Base-by-base conservation (phyloP, 1,284 basidiomycete genomes). In the Cronartium quercuum region DNA sequence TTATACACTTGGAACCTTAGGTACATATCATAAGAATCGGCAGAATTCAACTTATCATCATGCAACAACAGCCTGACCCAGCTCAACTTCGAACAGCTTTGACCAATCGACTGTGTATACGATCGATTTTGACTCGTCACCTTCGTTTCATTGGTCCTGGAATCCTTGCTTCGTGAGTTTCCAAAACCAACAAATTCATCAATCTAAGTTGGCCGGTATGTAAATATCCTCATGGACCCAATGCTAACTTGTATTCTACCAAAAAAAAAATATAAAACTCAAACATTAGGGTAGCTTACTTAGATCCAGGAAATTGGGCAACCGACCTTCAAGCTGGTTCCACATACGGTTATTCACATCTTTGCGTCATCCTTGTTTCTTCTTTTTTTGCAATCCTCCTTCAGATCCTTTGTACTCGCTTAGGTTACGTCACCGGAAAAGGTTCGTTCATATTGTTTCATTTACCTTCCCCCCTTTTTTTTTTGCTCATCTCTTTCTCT, bases 351-450 rank as follows among this genome's bases (percentile, higher is more conserved):
- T 95, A 94, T 84, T 87, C 88, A 78, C 86, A 95, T 40, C 86
- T 96, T 51, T 94, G 94, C 80, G 86, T 95, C 66, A 88, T 96
- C 12, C 85, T 96, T 18, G 79, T 81, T 75, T 79, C 80, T 6
- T 79, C 79, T 44, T 68, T 79, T 34, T 79, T 81, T 77, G 82
- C 80, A 35, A 79, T 81, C 24, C 76, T 82, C 18, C 78, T 82
- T 67, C 83, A 84, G 76, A 80, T 83, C 42, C 81, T 84, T 35
- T 81, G 84, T 0, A 83, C 84, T 21, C 81, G 86, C 41, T 79
- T 87, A 4, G 86, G 86, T 4, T 83, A 84, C 55, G 83, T 85
- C 4, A 85, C 84, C 13, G 82, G 82, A 21, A 75, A 80, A 57
- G 82, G 82, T 77, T 68, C 24, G 44, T 29, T 10, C 37, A 41